These are phyloP conservation scores for Bauhinia variegata DNA, from an alignment of 306 rosid genomes.

Conservation along the genomic window DNA sequence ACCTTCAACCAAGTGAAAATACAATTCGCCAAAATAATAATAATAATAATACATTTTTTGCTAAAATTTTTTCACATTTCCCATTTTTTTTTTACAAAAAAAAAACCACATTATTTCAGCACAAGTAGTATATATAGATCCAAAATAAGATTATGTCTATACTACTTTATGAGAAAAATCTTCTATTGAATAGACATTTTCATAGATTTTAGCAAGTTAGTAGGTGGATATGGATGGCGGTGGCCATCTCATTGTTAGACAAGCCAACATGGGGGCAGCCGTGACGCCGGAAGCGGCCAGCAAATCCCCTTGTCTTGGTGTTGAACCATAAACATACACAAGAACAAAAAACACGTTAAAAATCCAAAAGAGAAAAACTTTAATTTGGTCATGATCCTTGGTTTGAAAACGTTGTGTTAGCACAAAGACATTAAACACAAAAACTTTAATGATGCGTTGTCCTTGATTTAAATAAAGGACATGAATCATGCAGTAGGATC, in stretches of 20 bases:
- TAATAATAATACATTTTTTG: too few species aligned
- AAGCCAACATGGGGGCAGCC: conserved; percentile 48
- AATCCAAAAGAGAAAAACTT: not conserved
- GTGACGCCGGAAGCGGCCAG: conserved; percentile 29
- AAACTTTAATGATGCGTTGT: conserved; percentile 28
- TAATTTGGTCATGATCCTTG: too few species aligned
- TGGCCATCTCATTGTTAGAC: conserved; percentile 51
- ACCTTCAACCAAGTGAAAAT: too few species aligned
- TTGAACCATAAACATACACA: conserved; percentile 19
- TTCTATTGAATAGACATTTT: conserved; percentile 2
- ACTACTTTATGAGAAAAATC: conserved; percentile 30
- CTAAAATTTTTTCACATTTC: too few species aligned
- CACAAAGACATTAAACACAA: conserved; percentile 31
- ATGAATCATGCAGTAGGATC: conserved; percentile 32
- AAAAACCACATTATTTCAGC: too few species aligned
- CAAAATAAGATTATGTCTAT: conserved; percentile 34
- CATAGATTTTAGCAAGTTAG: conserved; percentile 16
- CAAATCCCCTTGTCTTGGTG: conserved; percentile 32
- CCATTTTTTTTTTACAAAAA: too few species aligned
- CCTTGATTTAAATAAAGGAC: not conserved
- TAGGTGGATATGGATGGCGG: conserved; percentile 43
- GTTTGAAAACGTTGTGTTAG: conserved; percentile 35
- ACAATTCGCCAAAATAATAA: too few species aligned
- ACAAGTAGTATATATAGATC: too few species aligned
- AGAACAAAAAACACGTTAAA: not conserved